Conservation (phyloP, 805 yeast species). For the Wickerhamiella kurtzmanii region DNA sequence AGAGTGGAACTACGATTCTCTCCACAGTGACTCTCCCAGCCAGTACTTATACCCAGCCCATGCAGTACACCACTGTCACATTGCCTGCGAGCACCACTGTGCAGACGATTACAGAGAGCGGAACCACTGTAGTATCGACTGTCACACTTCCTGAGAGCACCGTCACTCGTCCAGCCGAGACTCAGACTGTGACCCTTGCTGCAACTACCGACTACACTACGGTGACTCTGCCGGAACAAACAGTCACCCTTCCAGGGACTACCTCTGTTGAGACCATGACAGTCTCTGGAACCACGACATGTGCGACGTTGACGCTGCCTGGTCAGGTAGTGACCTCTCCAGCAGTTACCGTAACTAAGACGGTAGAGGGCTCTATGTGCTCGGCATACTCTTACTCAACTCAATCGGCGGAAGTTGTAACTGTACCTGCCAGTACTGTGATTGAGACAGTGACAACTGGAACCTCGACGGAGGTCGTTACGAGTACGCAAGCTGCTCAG, state of each 20-base stretch:
- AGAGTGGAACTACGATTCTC: not conserved
- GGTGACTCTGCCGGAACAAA: not conserved
- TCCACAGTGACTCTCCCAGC: not conserved
- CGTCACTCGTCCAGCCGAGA: not conserved
- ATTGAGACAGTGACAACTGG: not conserved
- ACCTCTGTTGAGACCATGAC: not conserved
- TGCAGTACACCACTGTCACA: not conserved
- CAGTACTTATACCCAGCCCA: not conserved
- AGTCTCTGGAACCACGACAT: not conserved
- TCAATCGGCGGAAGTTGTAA: not conserved
- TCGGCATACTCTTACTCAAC: not conserved
- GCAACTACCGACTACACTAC: slow-evolving; percentile 1
- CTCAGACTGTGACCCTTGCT: not conserved
- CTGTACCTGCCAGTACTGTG: not conserved
- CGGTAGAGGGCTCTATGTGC: not conserved
- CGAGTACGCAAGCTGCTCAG: not conserved
- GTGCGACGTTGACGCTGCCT: not conserved
- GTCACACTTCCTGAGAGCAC: not conserved
- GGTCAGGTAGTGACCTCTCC: not conserved
- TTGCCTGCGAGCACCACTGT: not conserved
- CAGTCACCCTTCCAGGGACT: not conserved
- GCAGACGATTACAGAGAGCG: not conserved
- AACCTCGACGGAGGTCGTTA: not conserved
- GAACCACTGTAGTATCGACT: not conserved
- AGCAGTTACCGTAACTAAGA: not conserved